Percentiles rank a stretch among this genome's conserved stretches.
phyloP scores from a whole-genome alignment of 768 basidiomycete genomes.

The Xerocomus brunneocitrinus region DNA sequence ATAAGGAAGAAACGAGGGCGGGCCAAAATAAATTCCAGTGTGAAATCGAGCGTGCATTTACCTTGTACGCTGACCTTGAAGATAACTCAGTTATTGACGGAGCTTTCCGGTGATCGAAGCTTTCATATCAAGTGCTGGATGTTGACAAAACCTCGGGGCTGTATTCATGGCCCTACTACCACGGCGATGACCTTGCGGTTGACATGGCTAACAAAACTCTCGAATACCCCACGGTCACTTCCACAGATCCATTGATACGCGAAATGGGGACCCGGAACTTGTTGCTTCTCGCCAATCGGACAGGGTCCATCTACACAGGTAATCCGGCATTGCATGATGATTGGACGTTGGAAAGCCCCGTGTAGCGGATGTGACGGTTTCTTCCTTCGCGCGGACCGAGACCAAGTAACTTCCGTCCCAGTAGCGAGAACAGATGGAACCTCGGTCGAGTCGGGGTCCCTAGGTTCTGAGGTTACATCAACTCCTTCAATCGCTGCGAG shows the following conservation, averaged over 20 bases:
- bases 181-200: constrained; percentile 40
- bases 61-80: not conserved
- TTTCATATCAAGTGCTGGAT: not conserved
- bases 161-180: not conserved
- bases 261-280: constrained; percentile 6
- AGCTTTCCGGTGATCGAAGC: not conserved
- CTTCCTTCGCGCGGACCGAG: constrained; percentile 57
- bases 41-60: too few relatives aligned
- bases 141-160: not conserved
- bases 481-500: constrained; percentile 35
- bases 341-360: not conserved
- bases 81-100: too few relatives aligned
- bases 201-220: constrained; percentile 66
- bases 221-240: constrained; percentile 50
- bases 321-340: constrained; percentile 25
- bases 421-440: constrained; percentile 24
- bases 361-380: constrained; percentile 20
- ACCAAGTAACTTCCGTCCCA: constrained; percentile 55
- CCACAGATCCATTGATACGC: constrained; percentile 65
- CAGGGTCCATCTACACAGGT: constrained; percentile 16
- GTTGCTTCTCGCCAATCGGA: constrained; percentile 10
- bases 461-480: constrained; percentile 1
- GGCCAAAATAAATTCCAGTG: too few relatives aligned
- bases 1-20: too few relatives aligned
- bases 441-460: not conserved